Base-by-base conservation (phyloP, 176 grass and related monocot genomes). In the Aegilops sharonensis region DNA sequence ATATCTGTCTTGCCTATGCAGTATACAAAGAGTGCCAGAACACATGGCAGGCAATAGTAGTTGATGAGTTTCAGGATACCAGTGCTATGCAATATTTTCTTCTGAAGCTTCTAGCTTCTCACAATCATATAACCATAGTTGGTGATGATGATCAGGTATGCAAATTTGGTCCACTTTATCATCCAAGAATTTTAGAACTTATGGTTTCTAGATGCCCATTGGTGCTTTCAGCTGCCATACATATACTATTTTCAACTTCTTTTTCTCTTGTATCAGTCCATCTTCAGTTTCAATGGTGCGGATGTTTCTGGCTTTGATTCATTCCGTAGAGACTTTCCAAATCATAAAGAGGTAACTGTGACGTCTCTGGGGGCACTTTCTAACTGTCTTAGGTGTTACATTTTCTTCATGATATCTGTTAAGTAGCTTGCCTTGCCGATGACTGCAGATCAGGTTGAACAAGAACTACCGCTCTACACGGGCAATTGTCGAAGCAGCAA, bases 21-120 rank as follows among this genome's bases (percentile, higher is more conserved):
- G 95, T 98, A 72, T 90, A 92, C 52, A 90, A 88, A 56, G 91
- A 91, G 81, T 98, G 93, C 82, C 76, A 88, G 77, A 87, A 90
- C 75, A 98, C 76, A 89, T 95, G 95, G 93, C 88, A 86, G 72
- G 95, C 93, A 69, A 91, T 98, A 20, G 88, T 95, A 54, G 91
- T 98, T 65, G 95, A 98, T 86, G 95, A 98, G 81, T 98, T 98
- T 95, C 95, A 98, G 86, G 93, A 98, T 89, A 98, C 95, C 85
- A 98, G 95, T 92, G 89, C 90, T 59, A 95, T 95, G 91, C 95
- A 98, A 78, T 98, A 95, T 87, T 59, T 75, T 62, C 91, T 98
- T 92, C 89, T 98, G 79, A 95, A 78, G 78, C 86, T 86, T 81
- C 85, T 98, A 83, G 88, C 93, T 62, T 95, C 93, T 85, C 95